Percentiles rank a stretch among this genome's conserved stretches.
Conservation (phyloP, 1,284 basidiomycete genomes). For the Microbotryum silenes-acaulis region DNA sequence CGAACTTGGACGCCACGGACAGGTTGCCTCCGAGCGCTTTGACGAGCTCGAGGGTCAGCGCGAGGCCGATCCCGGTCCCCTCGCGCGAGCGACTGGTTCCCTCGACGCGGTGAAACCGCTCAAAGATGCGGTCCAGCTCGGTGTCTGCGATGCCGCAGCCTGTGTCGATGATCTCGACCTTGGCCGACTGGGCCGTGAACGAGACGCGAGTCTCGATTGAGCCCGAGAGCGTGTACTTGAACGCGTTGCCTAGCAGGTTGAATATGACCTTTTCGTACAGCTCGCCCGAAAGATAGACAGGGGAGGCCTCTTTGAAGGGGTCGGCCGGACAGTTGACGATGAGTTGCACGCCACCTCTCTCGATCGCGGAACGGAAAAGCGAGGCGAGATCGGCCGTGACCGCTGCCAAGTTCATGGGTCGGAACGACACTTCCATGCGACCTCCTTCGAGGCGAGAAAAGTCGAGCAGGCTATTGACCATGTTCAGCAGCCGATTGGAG, state of each 20-base stretch:
- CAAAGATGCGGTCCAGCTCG: slow-evolving; percentile 37
- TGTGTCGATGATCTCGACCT: slow-evolving; percentile 40
- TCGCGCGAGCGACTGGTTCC: not conserved
- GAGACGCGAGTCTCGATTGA: slow-evolving; percentile 26
- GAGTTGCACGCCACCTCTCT: slow-evolving; percentile 21
- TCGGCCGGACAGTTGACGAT: slow-evolving; percentile 40
- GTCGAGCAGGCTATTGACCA: not conserved
- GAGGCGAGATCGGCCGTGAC: not conserved
- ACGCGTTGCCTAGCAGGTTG: slow-evolving; percentile 42
- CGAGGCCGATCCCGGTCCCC: slow-evolving; percentile 28
- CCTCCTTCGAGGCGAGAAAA: not conserved
- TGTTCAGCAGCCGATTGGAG: not conserved
- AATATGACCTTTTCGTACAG: slow-evolving; percentile 46
- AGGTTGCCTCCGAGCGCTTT: slow-evolving; percentile 44
- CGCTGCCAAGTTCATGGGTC: not conserved
- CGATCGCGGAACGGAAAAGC: not conserved
- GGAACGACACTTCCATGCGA: not conserved
- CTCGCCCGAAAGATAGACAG: slow-evolving; percentile 40
- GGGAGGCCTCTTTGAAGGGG: slow-evolving; percentile 30
- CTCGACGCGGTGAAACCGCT: slow-evolving; percentile 22
- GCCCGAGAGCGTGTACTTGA: slow-evolving; percentile 33
- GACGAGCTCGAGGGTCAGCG: slow-evolving; percentile 40
- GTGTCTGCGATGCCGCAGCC: slow-evolving; percentile 42
- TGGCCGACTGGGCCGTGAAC: slow-evolving; percentile 21
- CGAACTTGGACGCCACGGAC: slow-evolving; percentile 37